Evolutionary conservation across 1,139 yeast species (phyloP).

Genomic region (Meyerozyma smithsonii): DNA sequence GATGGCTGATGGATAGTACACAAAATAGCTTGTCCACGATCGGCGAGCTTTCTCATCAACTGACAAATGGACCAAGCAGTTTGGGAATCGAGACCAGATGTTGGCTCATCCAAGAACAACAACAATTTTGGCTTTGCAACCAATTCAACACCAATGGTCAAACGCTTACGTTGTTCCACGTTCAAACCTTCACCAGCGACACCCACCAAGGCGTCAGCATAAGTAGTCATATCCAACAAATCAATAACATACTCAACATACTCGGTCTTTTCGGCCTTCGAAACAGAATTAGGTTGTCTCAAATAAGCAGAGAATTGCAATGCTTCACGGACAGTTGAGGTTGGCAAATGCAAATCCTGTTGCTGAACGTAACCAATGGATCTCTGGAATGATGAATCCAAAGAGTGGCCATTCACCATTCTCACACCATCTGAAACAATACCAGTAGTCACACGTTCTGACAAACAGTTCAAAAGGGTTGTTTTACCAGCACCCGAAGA

Average conservation of each 20-base stretch:
- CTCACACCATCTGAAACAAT: constrained; percentile 66
- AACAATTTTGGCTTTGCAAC: constrained; percentile 83
- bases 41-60: constrained; percentile 68
- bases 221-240: constrained; percentile 65
- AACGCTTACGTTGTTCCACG: constrained; percentile 82
- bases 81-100: constrained; percentile 89
- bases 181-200: constrained; percentile 74
- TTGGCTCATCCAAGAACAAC: constrained; percentile 85
- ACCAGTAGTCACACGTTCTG: constrained; percentile 76
- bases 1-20: constrained; percentile 87
- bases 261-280: constrained; percentile 56
- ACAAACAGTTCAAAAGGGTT: constrained; percentile 65
- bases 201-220: constrained; percentile 82
- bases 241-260: constrained; percentile 71
- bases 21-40: constrained; percentile 76
- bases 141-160: constrained; percentile 81
- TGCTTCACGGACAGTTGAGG: constrained; percentile 81
- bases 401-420: constrained; percentile 65
- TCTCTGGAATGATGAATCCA: constrained; percentile 73
- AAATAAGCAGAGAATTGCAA: constrained; percentile 65
- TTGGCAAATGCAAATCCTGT: constrained; percentile 68
- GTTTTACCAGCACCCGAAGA: constrained; percentile 90
- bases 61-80: constrained; percentile 86
- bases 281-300: constrained; percentile 58
- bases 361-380: constrained; percentile 83